Evolutionary conservation across 331 rosid species (phyloP).

Genomic region (Acacia concinna): DNA sequence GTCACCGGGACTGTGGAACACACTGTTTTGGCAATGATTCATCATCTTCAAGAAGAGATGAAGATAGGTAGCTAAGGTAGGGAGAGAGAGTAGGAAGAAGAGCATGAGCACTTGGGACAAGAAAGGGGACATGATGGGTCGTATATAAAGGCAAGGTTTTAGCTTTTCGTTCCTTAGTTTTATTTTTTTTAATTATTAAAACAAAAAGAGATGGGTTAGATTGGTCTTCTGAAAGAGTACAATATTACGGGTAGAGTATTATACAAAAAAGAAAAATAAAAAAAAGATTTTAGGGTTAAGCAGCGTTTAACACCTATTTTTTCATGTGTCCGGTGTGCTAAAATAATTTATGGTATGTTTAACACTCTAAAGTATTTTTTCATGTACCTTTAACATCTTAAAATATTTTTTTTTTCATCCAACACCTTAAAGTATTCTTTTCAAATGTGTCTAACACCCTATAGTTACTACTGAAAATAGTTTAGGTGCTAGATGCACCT

Average conservation of each 20-base stretch:
- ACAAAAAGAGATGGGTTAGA: neutral
- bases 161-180: conserved; percentile 45
- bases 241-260: neutral
- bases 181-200: neutral
- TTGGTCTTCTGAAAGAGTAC: neutral
- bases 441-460: no score
- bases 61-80: neutral
- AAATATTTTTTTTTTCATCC: no score
- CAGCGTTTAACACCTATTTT: no score
- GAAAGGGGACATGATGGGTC: conserved; percentile 61
- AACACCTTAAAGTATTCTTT: no score
- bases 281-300: no score
- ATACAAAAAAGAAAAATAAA: no score
- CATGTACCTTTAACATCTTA: accelerated
- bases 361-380: no score
- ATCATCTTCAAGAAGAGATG: conserved; percentile 41
- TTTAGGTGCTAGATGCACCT: no score
- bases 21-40: conserved; percentile 21
- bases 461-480: no score
- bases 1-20: neutral
- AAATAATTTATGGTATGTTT: no score
- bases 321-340: no score
- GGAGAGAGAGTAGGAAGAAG: neutral
- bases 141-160: conserved; percentile 75
- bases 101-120: conserved; percentile 33